Base-by-base conservation (phyloP, 805 yeast species). In the Wickerhamiella dianesei region DNA sequence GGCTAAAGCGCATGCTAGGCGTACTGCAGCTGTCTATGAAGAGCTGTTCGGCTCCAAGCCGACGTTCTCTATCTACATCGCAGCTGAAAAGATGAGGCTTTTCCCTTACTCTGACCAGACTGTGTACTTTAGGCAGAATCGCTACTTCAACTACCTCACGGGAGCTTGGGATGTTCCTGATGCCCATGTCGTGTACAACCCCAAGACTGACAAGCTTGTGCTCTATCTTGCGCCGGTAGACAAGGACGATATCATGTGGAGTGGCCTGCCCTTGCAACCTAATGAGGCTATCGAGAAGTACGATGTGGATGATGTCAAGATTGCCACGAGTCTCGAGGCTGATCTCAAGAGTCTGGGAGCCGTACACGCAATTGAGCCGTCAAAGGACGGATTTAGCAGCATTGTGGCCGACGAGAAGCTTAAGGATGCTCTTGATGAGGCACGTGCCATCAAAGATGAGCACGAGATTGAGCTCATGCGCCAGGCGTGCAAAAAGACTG, bases 191-290 rank as follows among this genome's bases (percentile, higher is more conserved):
- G 65, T 82, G 19, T 89, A 74, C 59, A 68, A 76, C 43, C 57
- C 78, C 36, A 58, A 54, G 2, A 54, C 63, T 4, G 84, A 80
- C 40, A 71, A 75, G 45, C 69, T 86, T 50, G 76, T 79, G 0
- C 66, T 89, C 21, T 89, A 82, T 58, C 68, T 92, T 44, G 96
- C 97, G 1, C 75, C 82, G 45, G 71, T 89, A 37, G 95, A 87
- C 59, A 66, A 73, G 40, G 97, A 92, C 40, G 96, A 85, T 59
- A 82, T 89, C 39, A 82, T 92, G 86, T 89, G 98, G 98, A 80
- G 92, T 48, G 98, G 98, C 0, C 59, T 81, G 64, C 98, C 98
- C 3, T 52, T 85, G 45, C 67, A 76, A 37, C 52, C 71, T 2
- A 79, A 80, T 42, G 79, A 80, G 17, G 96, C 96, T 0, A 46